Conservation (phyloP, 1,284 basidiomycete species). For the Puccinia triticina region DNA sequence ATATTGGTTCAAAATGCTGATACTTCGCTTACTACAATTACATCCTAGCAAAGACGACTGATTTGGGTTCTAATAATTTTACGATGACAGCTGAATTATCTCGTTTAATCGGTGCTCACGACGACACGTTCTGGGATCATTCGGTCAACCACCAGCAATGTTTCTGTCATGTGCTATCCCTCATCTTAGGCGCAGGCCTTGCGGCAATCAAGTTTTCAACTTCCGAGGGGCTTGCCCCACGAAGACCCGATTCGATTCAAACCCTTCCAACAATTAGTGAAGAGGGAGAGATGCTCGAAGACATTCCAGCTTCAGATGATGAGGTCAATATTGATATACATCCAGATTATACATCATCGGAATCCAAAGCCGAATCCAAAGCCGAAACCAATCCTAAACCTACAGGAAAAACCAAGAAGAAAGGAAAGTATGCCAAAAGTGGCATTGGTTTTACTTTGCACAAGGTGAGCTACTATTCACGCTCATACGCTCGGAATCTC, state of each 20-base stretch:
- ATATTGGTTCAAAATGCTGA: not conserved
- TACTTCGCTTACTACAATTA: not conserved
- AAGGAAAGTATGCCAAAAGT: not conserved
- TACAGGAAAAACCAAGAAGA: too few relatives aligned
- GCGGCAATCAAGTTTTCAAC: too few relatives aligned
- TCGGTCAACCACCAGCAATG: not conserved
- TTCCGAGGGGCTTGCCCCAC: not conserved
- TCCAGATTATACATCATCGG: too few relatives aligned
- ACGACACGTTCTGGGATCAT: not conserved
- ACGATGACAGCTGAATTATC: not conserved
- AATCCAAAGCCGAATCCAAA: too few relatives aligned
- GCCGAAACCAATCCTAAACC: not conserved
- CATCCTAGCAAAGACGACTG: constrained; percentile 8
- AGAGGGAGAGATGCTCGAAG: not conserved
- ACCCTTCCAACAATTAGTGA: not conserved
- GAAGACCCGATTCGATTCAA: not conserved
- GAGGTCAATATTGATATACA: not conserved
- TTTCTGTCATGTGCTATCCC: not conserved
- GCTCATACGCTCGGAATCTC: too few relatives aligned
- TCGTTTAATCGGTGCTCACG: not conserved
- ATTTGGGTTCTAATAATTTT: constrained; percentile 3
- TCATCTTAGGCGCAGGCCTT: not conserved
- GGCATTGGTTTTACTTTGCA: not conserved
- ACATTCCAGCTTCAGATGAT: not conserved
- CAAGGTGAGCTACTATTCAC: not conserved